Evolutionary conservation across 78 protist genomes (phyloP), one percentile per base, ranked within the genome.

Genomic region (Dictyostelium purpureum): DNA sequence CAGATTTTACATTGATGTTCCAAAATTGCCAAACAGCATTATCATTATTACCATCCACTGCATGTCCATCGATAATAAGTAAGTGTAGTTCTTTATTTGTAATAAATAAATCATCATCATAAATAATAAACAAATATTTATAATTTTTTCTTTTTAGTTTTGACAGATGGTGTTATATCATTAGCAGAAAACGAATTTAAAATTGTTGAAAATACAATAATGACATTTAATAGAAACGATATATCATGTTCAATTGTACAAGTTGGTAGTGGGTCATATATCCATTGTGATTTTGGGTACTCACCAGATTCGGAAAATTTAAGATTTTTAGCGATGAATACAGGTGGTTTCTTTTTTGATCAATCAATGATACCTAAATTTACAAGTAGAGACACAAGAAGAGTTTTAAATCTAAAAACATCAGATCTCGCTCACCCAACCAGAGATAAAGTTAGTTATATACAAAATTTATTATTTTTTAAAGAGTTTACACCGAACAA

Each of bases 401-500:
- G 28, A 49, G 33, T 28, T 28, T 49, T 26, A 38, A 67, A 38
- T 26, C 82, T 35, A 21, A 9, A 18, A 3, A 16, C 35, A 11
- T 56, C 33, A 38, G 4, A 14, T 24, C 49, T 19, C 4, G 12
- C 21, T 21, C 45, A 49, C 21, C 51, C 33, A 56, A n/a, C 33
- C 7, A 35, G 35, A 18, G 82, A 85, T 21, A 70, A 61, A 5
- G 28, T 85, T 54, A 10, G 40, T 6, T 63, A 47, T 45, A 47
- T 85, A 9, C 81, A 85, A 35, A 71, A 74, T n/a, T 42, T 54
- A 26, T 73, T 67, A 16, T 59, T 85, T 3, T 49, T 73, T 37
- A 52, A 77, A 56, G 92, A 85, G 52, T 85, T 85, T 57, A 71
- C 82, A 45, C 92, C 92, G 11, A 85, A 85, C 52, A 85, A 85